These are phyloP conservation scores for Pythium scleroteichum DNA, from an alignment of 352 stramenopile species.

Conservation along the genomic window DNA sequence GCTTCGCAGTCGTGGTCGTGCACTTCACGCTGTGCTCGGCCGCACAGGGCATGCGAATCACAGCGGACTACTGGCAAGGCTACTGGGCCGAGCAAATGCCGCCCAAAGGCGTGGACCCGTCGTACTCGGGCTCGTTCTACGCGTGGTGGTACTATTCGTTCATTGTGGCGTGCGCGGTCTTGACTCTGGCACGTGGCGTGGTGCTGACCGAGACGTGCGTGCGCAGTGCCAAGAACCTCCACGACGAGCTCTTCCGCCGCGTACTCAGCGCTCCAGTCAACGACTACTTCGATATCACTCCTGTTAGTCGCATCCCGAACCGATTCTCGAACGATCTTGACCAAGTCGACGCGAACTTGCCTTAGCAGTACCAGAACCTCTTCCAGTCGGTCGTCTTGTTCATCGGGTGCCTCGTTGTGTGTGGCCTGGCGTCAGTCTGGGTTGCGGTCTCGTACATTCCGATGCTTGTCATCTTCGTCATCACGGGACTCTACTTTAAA, in stretches of 20 bases:
- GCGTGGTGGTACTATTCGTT: slow-evolving; percentile 49
- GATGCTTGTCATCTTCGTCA: slow-evolving; percentile 42
- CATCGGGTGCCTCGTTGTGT: slow-evolving; percentile 39
- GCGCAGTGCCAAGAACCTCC: slow-evolving; percentile 37
- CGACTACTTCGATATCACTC: slow-evolving; percentile 67
- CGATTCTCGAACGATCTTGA: slow-evolving; percentile 66
- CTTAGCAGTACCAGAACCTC: slow-evolving; percentile 43
- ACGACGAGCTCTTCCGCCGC: slow-evolving; percentile 48
- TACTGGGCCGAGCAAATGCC: slow-evolving; percentile 34
- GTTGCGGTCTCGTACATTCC: slow-evolving; percentile 60
- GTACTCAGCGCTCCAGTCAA: slow-evolving; percentile 55
- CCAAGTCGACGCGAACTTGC: slow-evolving; percentile 45
- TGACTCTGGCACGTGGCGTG: slow-evolving; percentile 30
- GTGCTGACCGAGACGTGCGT: slow-evolving; percentile 44
- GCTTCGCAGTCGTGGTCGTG: slow-evolving; percentile 23
- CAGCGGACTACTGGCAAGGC: slow-evolving; percentile 27
- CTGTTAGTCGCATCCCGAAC: slow-evolving; percentile 66
- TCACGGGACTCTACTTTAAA: slow-evolving; percentile 84
- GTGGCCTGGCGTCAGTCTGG: slow-evolving; percentile 34
- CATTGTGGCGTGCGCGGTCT: slow-evolving; percentile 28
- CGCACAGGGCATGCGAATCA: slow-evolving; percentile 25
- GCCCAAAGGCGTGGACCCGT: slow-evolving; percentile 15
- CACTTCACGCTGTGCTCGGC: slow-evolving; percentile 17
- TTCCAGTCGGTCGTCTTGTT: slow-evolving; percentile 35
- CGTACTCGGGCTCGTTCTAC: slow-evolving; percentile 27